phyloP scores from a whole-genome alignment of 1,284 basidiomycete genomes.

The Moesziomyces aphidis region DNA sequence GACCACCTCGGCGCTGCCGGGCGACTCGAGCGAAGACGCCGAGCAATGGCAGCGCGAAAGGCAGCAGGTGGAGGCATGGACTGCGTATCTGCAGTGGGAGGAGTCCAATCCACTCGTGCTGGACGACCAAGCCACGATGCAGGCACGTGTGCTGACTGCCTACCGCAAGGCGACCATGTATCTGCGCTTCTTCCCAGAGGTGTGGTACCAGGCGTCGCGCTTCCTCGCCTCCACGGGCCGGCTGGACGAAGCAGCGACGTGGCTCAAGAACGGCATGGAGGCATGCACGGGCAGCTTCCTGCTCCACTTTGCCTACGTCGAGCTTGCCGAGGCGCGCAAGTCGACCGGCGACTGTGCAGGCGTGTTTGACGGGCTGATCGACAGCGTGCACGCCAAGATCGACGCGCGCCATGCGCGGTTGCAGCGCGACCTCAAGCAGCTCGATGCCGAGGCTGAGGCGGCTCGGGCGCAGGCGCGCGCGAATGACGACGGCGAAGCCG shows the following conservation, averaged over 20 bases:
- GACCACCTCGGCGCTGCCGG: constrained; percentile 35
- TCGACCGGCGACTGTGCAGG: constrained; percentile 64
- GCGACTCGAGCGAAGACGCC: constrained; percentile 74
- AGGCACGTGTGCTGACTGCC: constrained; percentile 81
- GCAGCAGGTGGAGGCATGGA: constrained; percentile 84
- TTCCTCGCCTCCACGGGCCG: constrained; percentile 82
- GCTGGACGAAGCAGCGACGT: constrained; percentile 82
- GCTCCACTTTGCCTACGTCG: constrained; percentile 88
- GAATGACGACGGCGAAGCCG: constrained; percentile 67
- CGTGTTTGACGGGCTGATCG: constrained; percentile 77
- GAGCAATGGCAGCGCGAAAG: constrained; percentile 73
- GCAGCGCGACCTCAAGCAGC: constrained; percentile 70
- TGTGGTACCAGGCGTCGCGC: constrained; percentile 93
- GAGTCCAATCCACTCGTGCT: constrained; percentile 92
- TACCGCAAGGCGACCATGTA: constrained; percentile 87
- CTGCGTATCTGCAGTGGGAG: constrained; percentile 93
- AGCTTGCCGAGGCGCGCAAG: constrained; percentile 78
- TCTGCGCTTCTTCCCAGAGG: constrained; percentile 94
- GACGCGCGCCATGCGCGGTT: constrained; percentile 76
- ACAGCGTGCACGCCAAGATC: constrained; percentile 77
- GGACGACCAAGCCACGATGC: constrained; percentile 77
- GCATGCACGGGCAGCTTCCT: constrained; percentile 90
- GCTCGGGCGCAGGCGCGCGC: constrained; percentile 49
- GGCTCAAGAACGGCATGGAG: constrained; percentile 85
- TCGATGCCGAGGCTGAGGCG: constrained; percentile 64